Conservation (phyloP, 352 stramenopile genomes). For the Pythium phragmiticola region DNA sequence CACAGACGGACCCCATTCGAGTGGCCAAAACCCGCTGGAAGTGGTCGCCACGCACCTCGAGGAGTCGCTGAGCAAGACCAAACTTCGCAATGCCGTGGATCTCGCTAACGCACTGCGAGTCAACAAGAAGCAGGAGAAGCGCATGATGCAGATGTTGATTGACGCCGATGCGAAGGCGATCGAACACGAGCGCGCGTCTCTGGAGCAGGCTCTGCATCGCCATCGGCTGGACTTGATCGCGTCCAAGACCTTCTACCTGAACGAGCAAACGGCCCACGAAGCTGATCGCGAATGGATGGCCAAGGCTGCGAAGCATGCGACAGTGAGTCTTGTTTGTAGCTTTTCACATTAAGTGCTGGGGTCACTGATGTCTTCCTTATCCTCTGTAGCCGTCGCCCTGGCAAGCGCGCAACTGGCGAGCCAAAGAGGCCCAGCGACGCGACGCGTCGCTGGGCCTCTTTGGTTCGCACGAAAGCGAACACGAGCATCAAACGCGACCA, state of each 20-base stretch:
- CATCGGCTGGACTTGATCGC: constrained; percentile 53
- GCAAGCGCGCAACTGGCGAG: constrained; percentile 71
- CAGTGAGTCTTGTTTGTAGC: constrained; percentile 9
- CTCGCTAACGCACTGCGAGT: constrained; percentile 48
- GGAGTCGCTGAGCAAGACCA: constrained; percentile 61
- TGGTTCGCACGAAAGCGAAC: too few relatives aligned
- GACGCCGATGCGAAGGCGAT: constrained; percentile 66
- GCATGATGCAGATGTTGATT: constrained; percentile 61
- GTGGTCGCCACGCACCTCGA: constrained; percentile 32
- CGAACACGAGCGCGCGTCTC: constrained; percentile 55
- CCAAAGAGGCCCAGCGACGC: constrained; percentile 27
- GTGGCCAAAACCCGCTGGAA: constrained; percentile 10
- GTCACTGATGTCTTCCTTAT: not conserved
- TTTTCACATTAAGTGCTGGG: not conserved
- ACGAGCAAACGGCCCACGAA: constrained; percentile 12
- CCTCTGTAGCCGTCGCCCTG: constrained; percentile 49
- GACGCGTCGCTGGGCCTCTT: not conserved
- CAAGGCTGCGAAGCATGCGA: constrained; percentile 17
- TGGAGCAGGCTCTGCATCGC: constrained; percentile 60
- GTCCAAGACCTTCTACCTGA: constrained; percentile 28
- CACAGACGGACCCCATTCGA: not conserved
- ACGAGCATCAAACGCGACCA: not conserved
- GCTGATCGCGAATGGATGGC: constrained; percentile 29
- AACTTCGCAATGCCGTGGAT: constrained; percentile 70
- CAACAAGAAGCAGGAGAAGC: constrained; percentile 64